These are phyloP conservation scores for Pogostemon cablin DNA, from an alignment of 257 asterid species.

Conservation along the genomic window DNA sequence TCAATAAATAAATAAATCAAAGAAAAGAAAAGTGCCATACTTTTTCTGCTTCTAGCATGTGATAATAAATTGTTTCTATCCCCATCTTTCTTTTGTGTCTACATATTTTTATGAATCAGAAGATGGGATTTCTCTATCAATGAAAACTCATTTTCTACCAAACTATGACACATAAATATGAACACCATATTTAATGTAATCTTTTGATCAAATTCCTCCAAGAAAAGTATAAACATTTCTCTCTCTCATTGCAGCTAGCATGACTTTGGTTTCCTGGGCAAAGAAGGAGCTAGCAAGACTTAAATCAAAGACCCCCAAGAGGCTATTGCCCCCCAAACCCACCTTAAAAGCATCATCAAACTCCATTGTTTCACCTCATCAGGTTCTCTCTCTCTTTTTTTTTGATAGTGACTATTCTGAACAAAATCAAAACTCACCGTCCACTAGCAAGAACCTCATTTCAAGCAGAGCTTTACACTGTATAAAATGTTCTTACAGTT, in stretches of 20 bases:
- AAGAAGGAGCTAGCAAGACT: constrained; percentile 42
- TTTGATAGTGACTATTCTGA: background rate
- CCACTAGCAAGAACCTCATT: too few species aligned
- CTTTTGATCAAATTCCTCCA: background rate
- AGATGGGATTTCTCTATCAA: constrained; percentile 35
- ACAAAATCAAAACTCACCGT: too few species aligned
- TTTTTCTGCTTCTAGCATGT: constrained; percentile 29
- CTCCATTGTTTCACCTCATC: constrained; percentile 1
- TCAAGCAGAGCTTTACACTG: too few species aligned
- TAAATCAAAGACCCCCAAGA: constrained; percentile 33
- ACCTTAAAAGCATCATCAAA: constrained; percentile 13
- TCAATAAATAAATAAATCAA: background rate
- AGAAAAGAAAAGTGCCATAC: background rate
- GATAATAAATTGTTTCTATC: constrained; percentile 23
- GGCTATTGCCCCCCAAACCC: constrained; percentile 33
- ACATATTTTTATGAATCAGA: background rate
- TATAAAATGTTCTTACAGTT: too few species aligned
- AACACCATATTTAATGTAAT: background rate
- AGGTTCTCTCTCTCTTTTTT: constrained; percentile 31
- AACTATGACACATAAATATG: background rate
- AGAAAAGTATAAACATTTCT: background rate
- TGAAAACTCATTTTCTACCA: constrained; percentile 25
- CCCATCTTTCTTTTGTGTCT: background rate
- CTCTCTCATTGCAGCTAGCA: background rate
- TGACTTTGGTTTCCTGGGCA: constrained; percentile 43